These are phyloP conservation scores for Viola odorata DNA, from an alignment of 345 rosid genomes.

Conservation along the genomic window DNA sequence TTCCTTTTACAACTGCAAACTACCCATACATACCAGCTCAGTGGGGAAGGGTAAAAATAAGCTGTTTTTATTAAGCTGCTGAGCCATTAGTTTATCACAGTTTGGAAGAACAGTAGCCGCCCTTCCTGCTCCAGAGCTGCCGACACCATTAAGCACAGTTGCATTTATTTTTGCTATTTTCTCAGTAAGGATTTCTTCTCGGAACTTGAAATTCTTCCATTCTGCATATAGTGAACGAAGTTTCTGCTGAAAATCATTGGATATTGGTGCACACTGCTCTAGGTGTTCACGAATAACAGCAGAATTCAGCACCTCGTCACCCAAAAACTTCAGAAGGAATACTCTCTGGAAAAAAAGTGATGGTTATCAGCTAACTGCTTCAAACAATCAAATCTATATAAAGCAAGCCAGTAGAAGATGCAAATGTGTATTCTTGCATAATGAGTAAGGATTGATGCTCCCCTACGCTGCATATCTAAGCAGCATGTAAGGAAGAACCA, in stretches of 20 bases:
- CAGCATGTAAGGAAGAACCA: too few relatives aligned
- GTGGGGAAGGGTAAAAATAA: constrained; percentile 5
- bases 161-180: constrained; percentile 17
- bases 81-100: constrained; percentile 6
- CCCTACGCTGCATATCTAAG: not conserved
- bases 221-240: constrained; percentile 20
- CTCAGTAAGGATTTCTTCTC: constrained; percentile 21
- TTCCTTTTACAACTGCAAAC: constrained; percentile 6
- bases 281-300: constrained; percentile 25
- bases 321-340: constrained; percentile 27
- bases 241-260: constrained; percentile 34
- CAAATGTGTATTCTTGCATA: not conserved
- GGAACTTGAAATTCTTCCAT: constrained; percentile 26
- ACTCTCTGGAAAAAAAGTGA: constrained; percentile 24
- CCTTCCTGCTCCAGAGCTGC: constrained; percentile 11
- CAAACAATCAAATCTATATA: not conserved
- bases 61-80: not conserved
- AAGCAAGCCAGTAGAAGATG: not conserved
- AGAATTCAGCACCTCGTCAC: constrained; percentile 30
- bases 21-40: constrained; percentile 10
- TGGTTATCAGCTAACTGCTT: not conserved
- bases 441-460: not conserved
- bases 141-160: constrained; percentile 7
- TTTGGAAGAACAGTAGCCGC: not conserved
- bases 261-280: constrained; percentile 26